These are phyloP conservation scores for Inosperma sp. DNA, from an alignment of 768 basidiomycete species.

Conservation along the genomic window DNA sequence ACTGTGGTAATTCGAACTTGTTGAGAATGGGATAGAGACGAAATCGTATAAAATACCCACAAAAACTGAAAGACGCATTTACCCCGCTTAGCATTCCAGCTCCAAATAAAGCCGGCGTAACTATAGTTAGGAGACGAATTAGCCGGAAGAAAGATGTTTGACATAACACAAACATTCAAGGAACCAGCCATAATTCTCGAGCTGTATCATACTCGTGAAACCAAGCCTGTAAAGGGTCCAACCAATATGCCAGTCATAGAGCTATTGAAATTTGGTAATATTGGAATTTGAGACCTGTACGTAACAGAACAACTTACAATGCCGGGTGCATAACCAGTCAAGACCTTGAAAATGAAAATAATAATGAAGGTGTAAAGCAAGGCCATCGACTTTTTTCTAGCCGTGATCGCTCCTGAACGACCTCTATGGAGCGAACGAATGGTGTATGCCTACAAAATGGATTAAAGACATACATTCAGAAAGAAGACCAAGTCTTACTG, in stretches of 20 bases:
- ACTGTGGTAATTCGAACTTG: conserved; percentile 29
- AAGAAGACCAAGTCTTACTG: conserved; percentile 28
- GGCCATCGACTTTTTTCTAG: conserved; percentile 52
- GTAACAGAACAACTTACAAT: conserved; percentile 32
- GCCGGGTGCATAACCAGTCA: conserved; percentile 57
- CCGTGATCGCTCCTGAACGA: conserved; percentile 43
- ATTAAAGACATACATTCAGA: background rate
- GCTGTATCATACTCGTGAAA: conserved; percentile 53
- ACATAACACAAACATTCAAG: conserved; percentile 40
- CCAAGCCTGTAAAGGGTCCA: conserved; percentile 56
- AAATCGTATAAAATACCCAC: conserved; percentile 30
- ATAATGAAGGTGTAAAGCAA: conserved; percentile 43
- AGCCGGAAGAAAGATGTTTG: background rate
- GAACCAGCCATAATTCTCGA: conserved; percentile 57
- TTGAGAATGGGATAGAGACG: background rate
- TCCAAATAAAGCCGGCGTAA: conserved; percentile 56
- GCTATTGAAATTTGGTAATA: conserved; percentile 21
- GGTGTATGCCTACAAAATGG: conserved; percentile 43
- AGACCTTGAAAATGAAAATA: conserved; percentile 49
- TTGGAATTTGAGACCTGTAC: background rate
- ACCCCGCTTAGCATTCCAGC: conserved; percentile 55
- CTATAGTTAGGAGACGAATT: conserved; percentile 17
- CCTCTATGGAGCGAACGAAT: conserved; percentile 58
- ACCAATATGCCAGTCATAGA: conserved; percentile 62
- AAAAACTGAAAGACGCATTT: conserved; percentile 55